A percentile compares a stretch with the other conserved stretches of the same genome.
phyloP scores from a whole-genome alignment of 2,329 filamentous ascomycete species.

The Aspergillus ruber region DNA sequence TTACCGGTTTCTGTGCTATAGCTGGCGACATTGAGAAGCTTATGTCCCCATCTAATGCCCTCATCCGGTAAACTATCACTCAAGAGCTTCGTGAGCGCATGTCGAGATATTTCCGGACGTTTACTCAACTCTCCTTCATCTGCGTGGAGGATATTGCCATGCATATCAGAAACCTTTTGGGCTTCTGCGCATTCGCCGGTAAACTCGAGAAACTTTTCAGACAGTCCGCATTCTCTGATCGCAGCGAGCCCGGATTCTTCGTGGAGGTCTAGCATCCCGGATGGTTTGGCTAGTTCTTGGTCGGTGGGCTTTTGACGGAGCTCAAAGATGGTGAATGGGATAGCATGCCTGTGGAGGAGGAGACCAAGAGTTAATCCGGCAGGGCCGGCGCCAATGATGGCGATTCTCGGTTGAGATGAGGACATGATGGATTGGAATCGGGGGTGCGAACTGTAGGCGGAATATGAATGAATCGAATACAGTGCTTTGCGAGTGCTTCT shows the following conservation, averaged over 20 bases:
- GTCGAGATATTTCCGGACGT: conserved; percentile 21
- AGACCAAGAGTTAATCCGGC: conserved; percentile 21
- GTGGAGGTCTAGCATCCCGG: conserved; percentile 22
- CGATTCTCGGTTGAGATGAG: conserved; percentile 21
- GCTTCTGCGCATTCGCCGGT: conserved; percentile 18
- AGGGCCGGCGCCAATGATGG: conserved; percentile 36
- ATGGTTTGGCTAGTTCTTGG: conserved; percentile 10
- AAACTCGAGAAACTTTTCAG: conserved; percentile 15
- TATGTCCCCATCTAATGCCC: conserved; percentile 16
- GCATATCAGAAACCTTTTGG: conserved; percentile 10
- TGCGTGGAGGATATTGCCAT: conserved; percentile 12
- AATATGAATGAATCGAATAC: neutral
- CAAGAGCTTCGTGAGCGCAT: conserved; percentile 14
- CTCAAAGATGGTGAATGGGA: conserved; percentile 25
- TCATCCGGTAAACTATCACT: conserved; percentile 7
- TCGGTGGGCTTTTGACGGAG: conserved; percentile 20
- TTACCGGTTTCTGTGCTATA: neutral
- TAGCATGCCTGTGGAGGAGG: conserved; percentile 14
- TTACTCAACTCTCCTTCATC: conserved; percentile 10
- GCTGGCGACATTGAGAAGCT: conserved; percentile 8
- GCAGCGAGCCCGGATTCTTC: conserved; percentile 20
- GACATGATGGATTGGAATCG: no score
- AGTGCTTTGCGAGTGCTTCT: no score
- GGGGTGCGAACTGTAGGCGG: neutral
- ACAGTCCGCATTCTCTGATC: conserved; percentile 16